phyloP scores from a whole-genome alignment of 176 grass and related monocot species.

The Aegilops speltoides region DNA sequence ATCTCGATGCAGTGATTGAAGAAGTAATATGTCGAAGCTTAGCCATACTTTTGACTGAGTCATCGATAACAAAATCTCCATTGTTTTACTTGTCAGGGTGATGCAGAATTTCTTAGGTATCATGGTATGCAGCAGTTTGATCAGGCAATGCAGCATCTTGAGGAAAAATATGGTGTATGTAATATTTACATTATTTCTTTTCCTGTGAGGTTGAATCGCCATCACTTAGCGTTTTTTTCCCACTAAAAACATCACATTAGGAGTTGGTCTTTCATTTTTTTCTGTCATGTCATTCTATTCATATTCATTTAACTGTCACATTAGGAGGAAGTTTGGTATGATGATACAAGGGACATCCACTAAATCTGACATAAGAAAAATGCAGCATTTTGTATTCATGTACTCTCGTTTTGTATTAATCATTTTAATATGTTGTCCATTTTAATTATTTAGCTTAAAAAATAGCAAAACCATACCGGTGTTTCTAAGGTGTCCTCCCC shows the following conservation, averaged over 20 bases:
- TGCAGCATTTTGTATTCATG: background rate
- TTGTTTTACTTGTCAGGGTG: conserved; percentile 50
- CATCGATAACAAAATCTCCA: conserved; percentile 1
- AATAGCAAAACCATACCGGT: background rate
- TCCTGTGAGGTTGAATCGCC: conserved; percentile 14
- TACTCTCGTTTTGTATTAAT: background rate
- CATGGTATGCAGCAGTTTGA: conserved; percentile 91
- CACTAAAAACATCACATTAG: conserved; percentile 6
- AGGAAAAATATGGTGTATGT: conserved; percentile 78
- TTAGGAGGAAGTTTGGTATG: background rate
- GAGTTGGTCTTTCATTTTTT: background rate
- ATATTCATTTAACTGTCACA: background rate
- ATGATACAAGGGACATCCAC: background rate
- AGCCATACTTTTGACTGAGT: background rate
- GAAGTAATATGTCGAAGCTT: background rate
- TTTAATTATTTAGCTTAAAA: background rate
- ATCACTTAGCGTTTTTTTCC: background rate
- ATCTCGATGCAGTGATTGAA: background rate
- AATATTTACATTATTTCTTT: conserved; percentile 24
- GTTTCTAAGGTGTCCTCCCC: background rate
- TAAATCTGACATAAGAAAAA: conserved; percentile 1
- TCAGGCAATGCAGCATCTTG: conserved; percentile 92
- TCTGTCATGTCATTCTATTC: conserved; percentile 6
- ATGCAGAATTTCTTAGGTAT: conserved; percentile 93
- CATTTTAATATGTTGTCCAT: background rate